phyloP scores from a whole-genome alignment of 371 early-diverging fungal genomes.

The Circinella minor region DNA sequence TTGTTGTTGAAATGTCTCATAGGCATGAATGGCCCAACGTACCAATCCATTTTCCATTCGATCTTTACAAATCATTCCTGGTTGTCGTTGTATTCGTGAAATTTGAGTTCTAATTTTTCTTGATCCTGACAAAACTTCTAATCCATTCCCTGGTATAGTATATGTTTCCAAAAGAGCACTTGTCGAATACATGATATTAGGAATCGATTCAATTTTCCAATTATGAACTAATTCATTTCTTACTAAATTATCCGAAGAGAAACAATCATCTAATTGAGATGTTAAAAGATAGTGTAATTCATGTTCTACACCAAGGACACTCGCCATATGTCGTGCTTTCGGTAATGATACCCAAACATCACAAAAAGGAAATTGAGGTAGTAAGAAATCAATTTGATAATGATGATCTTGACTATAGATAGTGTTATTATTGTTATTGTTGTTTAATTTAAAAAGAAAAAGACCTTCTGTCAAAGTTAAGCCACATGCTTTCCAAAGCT shows the following conservation, averaged over 20 bases:
- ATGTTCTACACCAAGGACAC: conserved; percentile 31
- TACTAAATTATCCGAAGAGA: conserved; percentile 34
- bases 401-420: no score
- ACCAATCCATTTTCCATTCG: conserved; percentile 43
- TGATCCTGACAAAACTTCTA: conserved; percentile 17
- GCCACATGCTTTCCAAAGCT: conserved; percentile 47
- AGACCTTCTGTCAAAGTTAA: conserved; percentile 50
- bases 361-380: conserved; percentile 43
- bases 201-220: conserved; percentile 44
- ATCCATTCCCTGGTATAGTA: conserved; percentile 14
- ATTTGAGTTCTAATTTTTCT: conserved; percentile 47
- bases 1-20: conserved; percentile 36
- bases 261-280: conserved; percentile 21
- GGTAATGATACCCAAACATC: conserved; percentile 48
- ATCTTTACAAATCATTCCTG: conserved; percentile 46
- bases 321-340: conserved; percentile 39
- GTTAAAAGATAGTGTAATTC: conserved; percentile 27
- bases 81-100: conserved; percentile 26
- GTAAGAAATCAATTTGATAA: conserved; percentile 47
- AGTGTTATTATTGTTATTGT: conserved; percentile 1
- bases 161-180: conserved; percentile 41
- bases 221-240: conserved; percentile 51
- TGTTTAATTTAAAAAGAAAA: conserved; percentile 38
- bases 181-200: conserved; percentile 44
- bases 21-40: conserved; percentile 43